phyloP scores from a whole-genome alignment of 192 early-diverging fungal genomes.

The Umbelopsis sp. region DNA sequence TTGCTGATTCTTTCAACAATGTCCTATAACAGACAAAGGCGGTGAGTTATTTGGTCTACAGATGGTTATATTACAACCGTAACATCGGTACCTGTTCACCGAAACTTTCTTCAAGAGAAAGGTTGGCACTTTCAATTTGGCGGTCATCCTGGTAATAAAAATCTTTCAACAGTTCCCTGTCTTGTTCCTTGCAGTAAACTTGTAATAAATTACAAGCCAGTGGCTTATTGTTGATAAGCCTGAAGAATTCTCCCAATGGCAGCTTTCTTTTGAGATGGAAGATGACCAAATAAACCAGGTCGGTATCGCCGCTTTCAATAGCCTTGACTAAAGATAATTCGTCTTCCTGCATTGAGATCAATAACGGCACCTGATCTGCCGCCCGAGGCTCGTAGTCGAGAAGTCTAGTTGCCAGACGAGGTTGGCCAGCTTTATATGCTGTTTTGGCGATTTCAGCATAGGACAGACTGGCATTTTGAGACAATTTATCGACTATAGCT shows the following conservation, averaged over 20 bases:
- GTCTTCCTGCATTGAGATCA: constrained; percentile 93
- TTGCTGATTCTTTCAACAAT: constrained; percentile 62
- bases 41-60: not conserved
- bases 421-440: constrained; percentile 83
- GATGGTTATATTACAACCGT: too few relatives aligned
- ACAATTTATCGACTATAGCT: constrained; percentile 79
- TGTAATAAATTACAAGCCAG: constrained; percentile 88
- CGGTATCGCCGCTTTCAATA: constrained; percentile 93
- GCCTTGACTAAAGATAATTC: constrained; percentile 87
- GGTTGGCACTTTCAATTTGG: constrained; percentile 62
- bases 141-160: constrained; percentile 99
- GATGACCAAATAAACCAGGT: constrained; percentile 93
- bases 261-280: constrained; percentile 89
- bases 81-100: constrained; percentile 37
- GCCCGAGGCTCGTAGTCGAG: constrained; percentile 94
- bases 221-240: constrained; percentile 75
- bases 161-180: constrained; percentile 78
- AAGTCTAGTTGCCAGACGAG: constrained; percentile 82
- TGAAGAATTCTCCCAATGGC: constrained; percentile 88
- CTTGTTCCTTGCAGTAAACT: constrained; percentile 78
- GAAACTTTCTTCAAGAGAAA: constrained; percentile 57
- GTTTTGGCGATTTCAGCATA: constrained; percentile 93
- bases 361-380: constrained; percentile 90
- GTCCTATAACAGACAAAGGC: constrained; percentile 45
- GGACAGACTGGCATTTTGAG: constrained; percentile 72